A percentile compares a stretch with the other conserved stretches of the same genome.
Evolutionary conservation across 768 basidiomycete genomes (phyloP).

Genomic region (Dentipellis fragilis): DNA sequence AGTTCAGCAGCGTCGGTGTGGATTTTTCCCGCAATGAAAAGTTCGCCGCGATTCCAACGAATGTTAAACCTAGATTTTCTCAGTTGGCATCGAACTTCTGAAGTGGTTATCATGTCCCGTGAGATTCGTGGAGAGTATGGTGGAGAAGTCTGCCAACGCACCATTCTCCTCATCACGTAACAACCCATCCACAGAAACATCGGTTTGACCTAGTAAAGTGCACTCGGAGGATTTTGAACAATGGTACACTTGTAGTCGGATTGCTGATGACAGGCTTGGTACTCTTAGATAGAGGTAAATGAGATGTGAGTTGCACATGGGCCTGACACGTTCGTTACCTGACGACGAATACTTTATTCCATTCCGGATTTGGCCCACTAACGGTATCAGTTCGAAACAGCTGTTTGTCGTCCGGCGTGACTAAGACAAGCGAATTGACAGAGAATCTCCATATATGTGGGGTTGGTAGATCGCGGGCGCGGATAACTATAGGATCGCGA

Average conservation of each 20-base stretch:
- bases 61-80: background rate
- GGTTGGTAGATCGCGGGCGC: too few relatives aligned
- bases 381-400: background rate
- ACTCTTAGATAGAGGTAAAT: background rate
- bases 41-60: background rate
- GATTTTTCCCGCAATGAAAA: background rate
- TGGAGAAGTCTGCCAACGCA: too few relatives aligned
- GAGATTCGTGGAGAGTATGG: background rate
- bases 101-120: background rate
- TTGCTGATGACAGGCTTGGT: background rate
- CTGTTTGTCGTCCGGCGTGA: background rate
- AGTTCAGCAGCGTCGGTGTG: background rate
- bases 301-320: background rate
- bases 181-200: background rate
- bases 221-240: background rate
- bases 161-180: background rate
- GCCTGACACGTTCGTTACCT: slow-evolving; percentile 51
- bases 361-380: slow-evolving; percentile 36
- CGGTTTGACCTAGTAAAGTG: background rate
- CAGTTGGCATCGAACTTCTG: background rate
- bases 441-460: too few relatives aligned
- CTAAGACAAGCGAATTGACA: too few relatives aligned
- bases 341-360: slow-evolving; percentile 79
- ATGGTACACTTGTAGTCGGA: background rate
- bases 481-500: too few relatives aligned